A percentile compares a stretch with the other conserved stretches of the same genome.
Evolutionary conservation across 768 basidiomycete genomes (phyloP).

Genomic region (Phaffia australis): DNA sequence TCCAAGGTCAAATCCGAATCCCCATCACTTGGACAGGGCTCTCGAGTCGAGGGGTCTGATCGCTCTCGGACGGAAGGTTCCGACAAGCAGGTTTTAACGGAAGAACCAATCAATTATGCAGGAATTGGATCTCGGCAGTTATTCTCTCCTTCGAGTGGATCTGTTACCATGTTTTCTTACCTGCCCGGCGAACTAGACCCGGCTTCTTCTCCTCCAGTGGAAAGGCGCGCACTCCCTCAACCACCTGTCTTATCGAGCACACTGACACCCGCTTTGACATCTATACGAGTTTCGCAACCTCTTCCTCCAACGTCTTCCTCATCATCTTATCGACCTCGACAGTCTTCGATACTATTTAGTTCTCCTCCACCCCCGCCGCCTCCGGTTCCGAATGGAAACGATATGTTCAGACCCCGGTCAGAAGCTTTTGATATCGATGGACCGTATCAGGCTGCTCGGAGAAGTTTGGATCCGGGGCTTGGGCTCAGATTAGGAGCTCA

Average conservation of each 20-base stretch:
- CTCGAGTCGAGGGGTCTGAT: not conserved
- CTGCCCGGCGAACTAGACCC: no score
- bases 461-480: constrained; percentile 4
- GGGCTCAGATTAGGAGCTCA: not conserved
- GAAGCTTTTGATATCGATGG: constrained; percentile 5
- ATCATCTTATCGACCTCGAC: not conserved
- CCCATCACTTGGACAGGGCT: constrained; percentile 1
- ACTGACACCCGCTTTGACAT: not conserved
- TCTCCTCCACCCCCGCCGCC: not conserved
- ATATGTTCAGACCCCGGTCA: not conserved
- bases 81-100: not conserved
- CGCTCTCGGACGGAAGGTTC: not conserved
- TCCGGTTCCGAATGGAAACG: not conserved
- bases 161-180: not conserved
- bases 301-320: not conserved
- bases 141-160: constrained; percentile 11
- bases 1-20: not conserved
- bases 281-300: not conserved
- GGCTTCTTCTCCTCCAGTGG: no score
- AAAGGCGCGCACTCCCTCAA: constrained; percentile 16
- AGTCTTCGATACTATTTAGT: not conserved
- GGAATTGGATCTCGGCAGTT: constrained; percentile 23
- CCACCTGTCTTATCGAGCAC: constrained; percentile 1
- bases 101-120: constrained; percentile 9
- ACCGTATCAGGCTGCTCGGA: constrained; percentile 5